These are phyloP conservation scores for Daedaleopsis nitida DNA, from an alignment of 768 basidiomycete genomes.

Conservation along the genomic window DNA sequence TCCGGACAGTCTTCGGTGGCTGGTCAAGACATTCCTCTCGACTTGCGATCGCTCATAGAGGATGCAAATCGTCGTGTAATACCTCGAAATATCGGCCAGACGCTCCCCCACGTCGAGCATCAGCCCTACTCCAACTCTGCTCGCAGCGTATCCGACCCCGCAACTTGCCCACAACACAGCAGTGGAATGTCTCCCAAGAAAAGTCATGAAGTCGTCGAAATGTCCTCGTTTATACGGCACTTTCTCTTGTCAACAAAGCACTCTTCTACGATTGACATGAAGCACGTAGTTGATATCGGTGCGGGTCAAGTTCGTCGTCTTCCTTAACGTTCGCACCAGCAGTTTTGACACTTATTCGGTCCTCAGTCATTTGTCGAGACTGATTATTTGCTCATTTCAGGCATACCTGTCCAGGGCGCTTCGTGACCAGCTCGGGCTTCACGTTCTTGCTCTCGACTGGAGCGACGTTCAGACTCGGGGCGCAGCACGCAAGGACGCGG, in stretches of 20 bases:
- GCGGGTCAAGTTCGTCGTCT: constrained; percentile 58
- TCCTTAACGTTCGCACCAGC: background rate
- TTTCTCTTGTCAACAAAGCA: constrained; percentile 34
- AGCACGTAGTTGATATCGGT: constrained; percentile 69
- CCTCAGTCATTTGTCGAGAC: background rate
- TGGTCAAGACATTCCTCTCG: too few species aligned
- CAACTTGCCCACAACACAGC: too few species aligned
- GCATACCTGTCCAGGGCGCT: constrained; percentile 64
- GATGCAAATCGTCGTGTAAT: too few species aligned
- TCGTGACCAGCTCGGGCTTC: constrained; percentile 34
- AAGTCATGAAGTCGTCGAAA: constrained; percentile 66
- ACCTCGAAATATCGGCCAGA: too few species aligned
- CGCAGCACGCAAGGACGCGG: constrained; percentile 42
- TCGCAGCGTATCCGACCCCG: too few species aligned
- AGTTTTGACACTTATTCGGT: background rate
- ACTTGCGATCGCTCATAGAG: too few species aligned
- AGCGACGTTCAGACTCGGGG: constrained; percentile 60
- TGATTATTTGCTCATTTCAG: constrained; percentile 31
- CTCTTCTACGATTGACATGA: constrained; percentile 15
- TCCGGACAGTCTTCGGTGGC: too few species aligned
- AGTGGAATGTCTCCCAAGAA: constrained; percentile 77
- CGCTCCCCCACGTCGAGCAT: too few species aligned
- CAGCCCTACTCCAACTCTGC: too few species aligned
- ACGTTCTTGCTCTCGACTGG: constrained; percentile 70
- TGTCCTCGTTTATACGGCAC: constrained; percentile 54